These are phyloP conservation scores for Rhizomucor miehei DNA, from an alignment of 371 early-diverging fungal species.

Conservation along the genomic window DNA sequence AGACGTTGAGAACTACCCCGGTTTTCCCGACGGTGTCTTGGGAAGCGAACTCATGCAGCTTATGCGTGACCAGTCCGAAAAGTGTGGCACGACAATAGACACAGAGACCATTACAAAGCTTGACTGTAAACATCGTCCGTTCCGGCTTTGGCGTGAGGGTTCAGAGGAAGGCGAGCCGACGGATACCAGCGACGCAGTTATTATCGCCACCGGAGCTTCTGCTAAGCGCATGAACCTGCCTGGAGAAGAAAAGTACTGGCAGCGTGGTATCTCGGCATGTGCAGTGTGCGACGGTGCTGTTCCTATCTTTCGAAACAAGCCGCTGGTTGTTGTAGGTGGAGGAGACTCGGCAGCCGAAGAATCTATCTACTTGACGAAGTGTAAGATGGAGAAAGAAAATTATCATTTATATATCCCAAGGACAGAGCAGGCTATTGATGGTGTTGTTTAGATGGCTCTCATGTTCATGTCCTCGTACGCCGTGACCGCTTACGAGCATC, in stretches of 20 bases:
- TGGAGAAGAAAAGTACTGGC: constrained; percentile 52
- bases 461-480: constrained; percentile 94
- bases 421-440: too few relatives aligned
- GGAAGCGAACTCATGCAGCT: constrained; percentile 82
- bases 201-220: constrained; percentile 98
- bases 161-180: constrained; percentile 65
- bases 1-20: constrained; percentile 91
- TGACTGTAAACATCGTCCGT: constrained; percentile 77
- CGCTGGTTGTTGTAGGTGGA: constrained; percentile 95
- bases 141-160: constrained; percentile 91
- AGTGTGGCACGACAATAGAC: constrained; percentile 81
- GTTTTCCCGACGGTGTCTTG: constrained; percentile 80
- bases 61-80: constrained; percentile 78
- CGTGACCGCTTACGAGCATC: constrained; percentile 96
- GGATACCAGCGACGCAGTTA: constrained; percentile 80
- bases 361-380: constrained; percentile 92
- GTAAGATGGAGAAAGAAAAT: constrained; percentile 51
- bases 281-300: constrained; percentile 99
- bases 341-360: constrained; percentile 99
- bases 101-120: constrained; percentile 91
- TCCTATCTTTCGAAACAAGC: constrained; percentile 95
- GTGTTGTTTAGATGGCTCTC: constrained; percentile 79
- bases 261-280: constrained; percentile 97
- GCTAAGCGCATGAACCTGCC: constrained; percentile 90
- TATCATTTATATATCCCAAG: too few relatives aligned